These are phyloP conservation scores for Tothia fuscella DNA, from an alignment of 2,329 filamentous ascomycete species.

Conservation along the genomic window DNA sequence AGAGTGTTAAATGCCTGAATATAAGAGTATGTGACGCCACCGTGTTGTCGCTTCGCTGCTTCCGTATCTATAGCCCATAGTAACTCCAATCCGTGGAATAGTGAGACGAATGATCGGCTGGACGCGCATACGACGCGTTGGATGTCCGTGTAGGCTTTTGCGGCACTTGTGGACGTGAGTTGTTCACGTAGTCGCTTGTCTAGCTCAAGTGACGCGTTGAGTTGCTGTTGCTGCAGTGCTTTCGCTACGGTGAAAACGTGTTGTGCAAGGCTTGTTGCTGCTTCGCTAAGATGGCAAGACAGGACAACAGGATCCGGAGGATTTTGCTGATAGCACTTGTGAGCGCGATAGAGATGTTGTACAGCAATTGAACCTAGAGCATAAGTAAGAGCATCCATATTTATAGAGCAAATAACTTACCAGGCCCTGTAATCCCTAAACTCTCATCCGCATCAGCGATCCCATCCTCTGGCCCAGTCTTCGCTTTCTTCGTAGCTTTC, in stretches of 20 bases:
- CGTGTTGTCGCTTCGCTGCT: constrained; percentile 11
- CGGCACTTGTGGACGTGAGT: neutral
- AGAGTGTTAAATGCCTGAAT: constrained; percentile 8
- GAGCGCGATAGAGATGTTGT: constrained; percentile 18
- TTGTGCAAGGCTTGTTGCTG: constrained; percentile 16
- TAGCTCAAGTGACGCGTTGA: constrained; percentile 9
- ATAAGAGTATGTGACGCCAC: constrained; percentile 18
- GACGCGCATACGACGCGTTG: neutral
- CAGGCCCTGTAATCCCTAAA: neutral
- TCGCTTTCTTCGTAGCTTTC: neutral
- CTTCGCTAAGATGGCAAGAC: constrained; percentile 18
- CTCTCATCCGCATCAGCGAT: neutral
- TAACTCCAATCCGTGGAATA: constrained; percentile 6
- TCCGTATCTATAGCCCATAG: constrained; percentile 6
- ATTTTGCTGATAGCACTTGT: constrained; percentile 16
- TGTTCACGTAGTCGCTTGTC: constrained; percentile 16
- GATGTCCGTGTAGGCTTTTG: constrained; percentile 1
- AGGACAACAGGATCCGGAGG: constrained; percentile 14
- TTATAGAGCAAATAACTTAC: neutral
- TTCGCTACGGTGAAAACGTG: neutral
- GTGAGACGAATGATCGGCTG: constrained; percentile 7
- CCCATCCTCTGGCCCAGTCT: neutral
- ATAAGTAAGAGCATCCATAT: neutral
- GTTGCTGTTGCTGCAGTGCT: constrained; percentile 11
- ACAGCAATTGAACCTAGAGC: neutral